These are phyloP conservation scores for Suillus sp. DNA, from an alignment of 768 basidiomycete genomes.

Conservation along the genomic window DNA sequence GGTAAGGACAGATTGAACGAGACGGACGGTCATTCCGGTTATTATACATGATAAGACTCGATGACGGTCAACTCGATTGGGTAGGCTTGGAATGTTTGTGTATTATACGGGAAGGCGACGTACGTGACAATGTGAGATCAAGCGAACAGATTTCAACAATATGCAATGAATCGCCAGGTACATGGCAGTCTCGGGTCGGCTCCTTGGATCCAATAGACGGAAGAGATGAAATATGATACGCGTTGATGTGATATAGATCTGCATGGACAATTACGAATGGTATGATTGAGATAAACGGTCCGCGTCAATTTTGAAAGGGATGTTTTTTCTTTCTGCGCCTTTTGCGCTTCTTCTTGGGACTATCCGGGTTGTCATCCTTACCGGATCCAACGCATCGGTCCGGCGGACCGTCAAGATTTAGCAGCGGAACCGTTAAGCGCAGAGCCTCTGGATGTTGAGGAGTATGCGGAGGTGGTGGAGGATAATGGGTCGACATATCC, in stretches of 20 bases:
- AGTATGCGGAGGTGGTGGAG: conserved; percentile 2
- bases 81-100: background rate
- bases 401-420: conserved; percentile 59
- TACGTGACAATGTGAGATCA: background rate
- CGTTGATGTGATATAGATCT: conserved; percentile 4
- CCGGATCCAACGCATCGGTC: conserved; percentile 23
- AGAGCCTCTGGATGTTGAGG: conserved; percentile 24
- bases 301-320: background rate
- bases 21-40: too few relatives aligned
- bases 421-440: conserved; percentile 42
- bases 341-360: conserved; percentile 56
- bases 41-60: background rate
- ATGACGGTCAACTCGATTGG: background rate
- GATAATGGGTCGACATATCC: background rate
- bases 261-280: conserved; percentile 2
- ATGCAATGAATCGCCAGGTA: conserved; percentile 7
- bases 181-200: conserved; percentile 1
- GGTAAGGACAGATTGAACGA: too few relatives aligned
- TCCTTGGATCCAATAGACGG: background rate
- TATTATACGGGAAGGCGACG: background rate
- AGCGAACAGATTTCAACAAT: background rate
- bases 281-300: background rate
- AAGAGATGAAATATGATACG: background rate
- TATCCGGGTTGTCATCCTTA: conserved; percentile 20
- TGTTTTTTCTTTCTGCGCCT: conserved; percentile 57